Evolutionary conservation across 495 filamentous ascomycete genomes (phyloP), one percentile per base, ranked within the genome.

Genomic region (Penicillium bovifimosum): DNA sequence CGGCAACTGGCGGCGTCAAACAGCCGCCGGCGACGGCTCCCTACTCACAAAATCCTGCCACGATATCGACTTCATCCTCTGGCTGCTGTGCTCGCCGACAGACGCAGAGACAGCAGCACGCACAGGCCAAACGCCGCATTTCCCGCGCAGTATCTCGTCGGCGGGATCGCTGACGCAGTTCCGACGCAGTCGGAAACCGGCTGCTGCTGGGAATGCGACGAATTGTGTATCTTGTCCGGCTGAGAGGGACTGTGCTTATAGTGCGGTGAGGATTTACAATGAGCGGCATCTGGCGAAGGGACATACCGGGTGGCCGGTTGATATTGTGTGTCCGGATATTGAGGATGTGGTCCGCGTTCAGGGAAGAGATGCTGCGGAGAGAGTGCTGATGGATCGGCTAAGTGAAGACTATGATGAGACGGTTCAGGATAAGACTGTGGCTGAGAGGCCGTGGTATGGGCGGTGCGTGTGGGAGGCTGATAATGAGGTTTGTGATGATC

Each of bases 1-100:
- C 16, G 93, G 93, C 11, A 96, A 96, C 69, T 97, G 93, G 93
- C 83, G 93, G 5, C 88, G 86, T 41, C 83, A 86, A 49, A 84
- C 79, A 2, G 75, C 75, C 0, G 40, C 41, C 3, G 74, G 74
- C 9, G 73, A 74, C 35, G 74, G 74, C 4, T 73, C 86, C 6
- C 75, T 98, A 5, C 76, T 98, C 9, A 96, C 93, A 4, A 98
- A 97, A 64, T 93, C 87, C 43, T 96, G 91, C 61, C 91, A 96
- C 66, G 91, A 96, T 58, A 88, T 97, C 26, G 92, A 98, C 56
- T 80, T 96, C 41, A 71, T 97, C 9, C 69, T 96, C 13, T 98
- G 93, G 93, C 68, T 98, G 1, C 63, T 77, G 16, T 71, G 66
- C 8, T 73, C 64, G 1, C 65, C 73, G 1, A 1, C 34, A 2